Conservation (phyloP, 768 basidiomycete species). For the Panaeolus cyanescens region DNA sequence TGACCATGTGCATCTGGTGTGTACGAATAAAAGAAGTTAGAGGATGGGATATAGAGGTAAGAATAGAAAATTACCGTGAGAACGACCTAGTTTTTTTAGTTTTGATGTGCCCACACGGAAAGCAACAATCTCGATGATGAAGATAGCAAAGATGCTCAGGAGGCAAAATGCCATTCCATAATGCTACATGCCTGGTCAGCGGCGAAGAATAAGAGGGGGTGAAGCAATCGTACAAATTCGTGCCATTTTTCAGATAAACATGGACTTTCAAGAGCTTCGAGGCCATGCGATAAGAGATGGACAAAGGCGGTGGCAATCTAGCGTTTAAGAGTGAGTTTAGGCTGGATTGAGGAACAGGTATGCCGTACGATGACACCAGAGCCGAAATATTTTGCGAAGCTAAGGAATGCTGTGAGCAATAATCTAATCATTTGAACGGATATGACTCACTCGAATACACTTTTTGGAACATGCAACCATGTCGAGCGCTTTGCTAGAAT, state of each 20-base stretch:
- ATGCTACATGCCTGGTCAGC: constrained; percentile 48
- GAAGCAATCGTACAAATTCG: constrained; percentile 61
- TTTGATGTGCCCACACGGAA: constrained; percentile 84
- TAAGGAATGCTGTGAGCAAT: constrained; percentile 26
- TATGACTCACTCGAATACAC: constrained; percentile 66
- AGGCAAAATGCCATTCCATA: constrained; percentile 84
- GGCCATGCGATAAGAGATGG: constrained; percentile 76
- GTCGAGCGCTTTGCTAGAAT: constrained; percentile 56
- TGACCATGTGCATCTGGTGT: constrained; percentile 69
- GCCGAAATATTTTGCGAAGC: constrained; percentile 89
- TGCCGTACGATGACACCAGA: constrained; percentile 79
- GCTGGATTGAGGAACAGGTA: constrained; percentile 9
- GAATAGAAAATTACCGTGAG: constrained; percentile 49
- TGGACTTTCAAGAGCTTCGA: constrained; percentile 65
- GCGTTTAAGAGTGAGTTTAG: neutral
- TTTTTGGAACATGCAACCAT: constrained; percentile 57
- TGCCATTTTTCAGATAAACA: constrained; percentile 76
- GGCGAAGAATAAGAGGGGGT: neutral
- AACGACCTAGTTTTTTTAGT: constrained; percentile 64
- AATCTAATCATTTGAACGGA: neutral
- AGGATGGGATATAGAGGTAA: constrained; percentile 3
- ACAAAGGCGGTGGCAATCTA: constrained; percentile 92
- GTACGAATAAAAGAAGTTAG: constrained; percentile 4
- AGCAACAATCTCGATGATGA: constrained; percentile 82
- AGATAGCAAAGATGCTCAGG: constrained; percentile 79